phyloP scores from a whole-genome alignment of 805 yeast species.

The Maudiozyma bulderi region DNA sequence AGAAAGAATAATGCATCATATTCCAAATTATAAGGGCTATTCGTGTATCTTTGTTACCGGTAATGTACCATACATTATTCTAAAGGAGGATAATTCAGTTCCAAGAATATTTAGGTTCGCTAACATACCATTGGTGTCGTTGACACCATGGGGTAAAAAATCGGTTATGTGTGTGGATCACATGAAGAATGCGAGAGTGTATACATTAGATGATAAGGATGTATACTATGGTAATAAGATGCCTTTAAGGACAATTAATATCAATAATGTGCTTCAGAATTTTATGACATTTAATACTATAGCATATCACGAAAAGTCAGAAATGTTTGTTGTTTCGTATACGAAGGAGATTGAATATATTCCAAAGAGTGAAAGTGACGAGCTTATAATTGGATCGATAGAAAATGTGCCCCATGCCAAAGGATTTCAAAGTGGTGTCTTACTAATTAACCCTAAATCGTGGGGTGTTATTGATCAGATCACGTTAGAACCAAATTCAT shows the following conservation, averaged over 20 bases:
- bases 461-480: conserved; percentile 71
- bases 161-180: conserved; percentile 62
- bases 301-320: conserved; percentile 57
- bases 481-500: conserved; percentile 58
- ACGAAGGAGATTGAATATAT: conserved; percentile 48
- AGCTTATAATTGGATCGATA: conserved; percentile 44
- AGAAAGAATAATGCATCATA: conserved; percentile 56
- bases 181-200: conserved; percentile 53
- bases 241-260: conserved; percentile 43
- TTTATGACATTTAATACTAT: conserved; percentile 49
- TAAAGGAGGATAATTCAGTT: conserved; percentile 52
- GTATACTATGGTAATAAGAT: conserved; percentile 49
- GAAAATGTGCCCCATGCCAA: conserved; percentile 41
- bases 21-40: conserved; percentile 48
- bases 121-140: conserved; percentile 53
- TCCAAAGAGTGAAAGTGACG: conserved; percentile 68
- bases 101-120: conserved; percentile 63
- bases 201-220: conserved; percentile 27
- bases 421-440: conserved; percentile 50
- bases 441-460: conserved; percentile 59
- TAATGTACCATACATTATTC: conserved; percentile 54
- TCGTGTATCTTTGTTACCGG: conserved; percentile 66
- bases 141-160: conserved; percentile 32
- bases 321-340: conserved; percentile 55
- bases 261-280: conserved; percentile 34